These are phyloP conservation scores for Albatrellus ellisii DNA, from an alignment of 768 basidiomycete genomes.

Conservation along the genomic window DNA sequence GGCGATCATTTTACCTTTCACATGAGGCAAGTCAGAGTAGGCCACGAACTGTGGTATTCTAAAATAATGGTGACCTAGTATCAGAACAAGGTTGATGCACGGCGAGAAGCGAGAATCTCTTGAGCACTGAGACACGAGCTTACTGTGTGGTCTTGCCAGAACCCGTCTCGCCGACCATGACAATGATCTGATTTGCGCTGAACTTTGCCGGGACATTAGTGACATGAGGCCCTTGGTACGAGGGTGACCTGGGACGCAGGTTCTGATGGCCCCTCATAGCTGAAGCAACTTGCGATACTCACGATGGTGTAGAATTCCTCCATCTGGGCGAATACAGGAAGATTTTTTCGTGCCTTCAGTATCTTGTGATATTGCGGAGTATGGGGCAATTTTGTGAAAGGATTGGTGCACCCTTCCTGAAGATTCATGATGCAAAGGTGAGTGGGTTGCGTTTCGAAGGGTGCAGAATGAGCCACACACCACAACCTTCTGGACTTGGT, in stretches of 20 bases:
- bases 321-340: constrained; percentile 91
- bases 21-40: constrained; percentile 86
- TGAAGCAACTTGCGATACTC: constrained; percentile 22
- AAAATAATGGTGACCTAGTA: constrained; percentile 5
- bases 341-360: constrained; percentile 67
- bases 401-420: constrained; percentile 72
- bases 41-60: constrained; percentile 97
- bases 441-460: neutral
- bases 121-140: constrained; percentile 16
- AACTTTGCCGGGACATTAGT: constrained; percentile 35
- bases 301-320: constrained; percentile 84
- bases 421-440: neutral
- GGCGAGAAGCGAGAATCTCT: neutral
- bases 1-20: constrained; percentile 81
- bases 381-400: constrained; percentile 76
- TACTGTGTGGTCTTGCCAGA: constrained; percentile 95
- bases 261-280: constrained; percentile 19
- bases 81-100: neutral
- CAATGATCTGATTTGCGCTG: constrained; percentile 68
- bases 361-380: constrained; percentile 79
- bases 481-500: constrained; percentile 17
- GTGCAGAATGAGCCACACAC: constrained; percentile 8
- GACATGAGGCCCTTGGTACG: constrained; percentile 12
- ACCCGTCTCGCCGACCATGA: constrained; percentile 91
- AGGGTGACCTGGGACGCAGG: constrained; percentile 14